Evolutionary conservation across 331 rosid species (phyloP), one percentile per base, ranked within the genome.

Genomic region (Malus hybrid): DNA sequence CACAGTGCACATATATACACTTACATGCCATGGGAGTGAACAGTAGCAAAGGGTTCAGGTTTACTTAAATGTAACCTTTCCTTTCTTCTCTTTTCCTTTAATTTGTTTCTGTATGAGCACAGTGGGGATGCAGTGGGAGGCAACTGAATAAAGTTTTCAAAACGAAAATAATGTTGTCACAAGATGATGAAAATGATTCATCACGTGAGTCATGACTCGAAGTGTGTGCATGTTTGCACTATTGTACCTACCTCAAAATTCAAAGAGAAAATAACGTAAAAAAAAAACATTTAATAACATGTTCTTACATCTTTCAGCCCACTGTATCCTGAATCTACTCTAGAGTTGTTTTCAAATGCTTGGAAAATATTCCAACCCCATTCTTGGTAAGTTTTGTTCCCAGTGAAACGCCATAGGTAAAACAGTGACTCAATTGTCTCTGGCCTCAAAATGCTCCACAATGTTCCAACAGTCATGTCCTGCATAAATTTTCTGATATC

Each of bases 351-450:
- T 76, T 76, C 79, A 67, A 76, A 76, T 24, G 79, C 79, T 76
- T 10, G 67, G 67, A 76, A 76, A 76, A 76, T 76, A 31, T 76
- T 76, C 79, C 79, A 76, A 22, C 79, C 79, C 79, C 79, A 76
- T 67, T 76, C 79, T 67, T 54, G 79, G 59, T 76, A 76, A 20
- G 79, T 76, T 67, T 67, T 67, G 73, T 76, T 67, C 73, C 79
- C 79, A 36, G 79, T 76, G 16, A 76, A 36, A 59, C 79, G 79
- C 79, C 79, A 76, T 19, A 76, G 73, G 66, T 76, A 76, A 44
- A 76, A 76, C 11, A 76, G 67, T 55, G 79, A 76, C 67, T 76
- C 79, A 36, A 76, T 6, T 7, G 79, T 76, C 73, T 76, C 79
- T 11, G 79, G 79, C 79, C 79, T 76, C 73, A 76, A 76, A 33